phyloP scores from a whole-genome alignment of 306 rosid genomes.

The Rosa multiflora region DNA sequence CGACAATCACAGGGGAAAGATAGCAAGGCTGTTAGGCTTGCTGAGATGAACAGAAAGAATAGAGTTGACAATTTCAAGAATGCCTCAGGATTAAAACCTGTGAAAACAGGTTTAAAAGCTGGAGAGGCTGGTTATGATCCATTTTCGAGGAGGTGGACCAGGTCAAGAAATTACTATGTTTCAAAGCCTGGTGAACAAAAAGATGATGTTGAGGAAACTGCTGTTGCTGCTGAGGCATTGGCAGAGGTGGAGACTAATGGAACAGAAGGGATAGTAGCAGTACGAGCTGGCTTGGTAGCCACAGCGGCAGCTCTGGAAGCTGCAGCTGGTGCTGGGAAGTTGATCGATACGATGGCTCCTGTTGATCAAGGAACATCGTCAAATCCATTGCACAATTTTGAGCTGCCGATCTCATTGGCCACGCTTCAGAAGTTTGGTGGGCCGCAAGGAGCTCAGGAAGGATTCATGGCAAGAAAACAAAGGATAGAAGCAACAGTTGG shows the following conservation, averaged over 20 bases:
- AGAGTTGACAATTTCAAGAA: conserved; percentile 94
- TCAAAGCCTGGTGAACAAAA: conserved; percentile 51
- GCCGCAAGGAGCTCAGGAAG: conserved; percentile 71
- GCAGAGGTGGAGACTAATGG: conserved; percentile 35
- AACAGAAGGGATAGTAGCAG: conserved; percentile 20
- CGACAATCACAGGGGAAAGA: conserved; percentile 52
- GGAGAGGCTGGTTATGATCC: conserved; percentile 99
- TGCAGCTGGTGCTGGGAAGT: conserved; percentile 91
- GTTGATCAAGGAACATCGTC: conserved; percentile 85
- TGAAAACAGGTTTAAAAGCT: conserved; percentile 55
- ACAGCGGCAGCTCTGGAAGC: conserved; percentile 87
- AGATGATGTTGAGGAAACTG: conserved; percentile 42
- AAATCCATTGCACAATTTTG: conserved; percentile 69
- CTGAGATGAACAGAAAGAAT: conserved; percentile 95
- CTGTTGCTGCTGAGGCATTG: conserved; percentile 22
- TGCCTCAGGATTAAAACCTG: conserved; percentile 73
- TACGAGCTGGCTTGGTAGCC: conserved; percentile 64
- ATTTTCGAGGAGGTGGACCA: conserved; percentile 98
- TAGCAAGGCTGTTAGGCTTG: conserved; percentile 76
- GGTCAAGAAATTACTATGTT: conserved; percentile 87
- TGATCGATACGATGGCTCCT: conserved; percentile 83
- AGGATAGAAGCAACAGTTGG: conserved; percentile 75
- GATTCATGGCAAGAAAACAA: conserved; percentile 72
- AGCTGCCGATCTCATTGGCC: conserved; percentile 83
- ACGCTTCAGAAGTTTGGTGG: conserved; percentile 83